Conservation (phyloP, 2,329 filamentous ascomycete genomes). For the Fusarium odoratissimum region DNA sequence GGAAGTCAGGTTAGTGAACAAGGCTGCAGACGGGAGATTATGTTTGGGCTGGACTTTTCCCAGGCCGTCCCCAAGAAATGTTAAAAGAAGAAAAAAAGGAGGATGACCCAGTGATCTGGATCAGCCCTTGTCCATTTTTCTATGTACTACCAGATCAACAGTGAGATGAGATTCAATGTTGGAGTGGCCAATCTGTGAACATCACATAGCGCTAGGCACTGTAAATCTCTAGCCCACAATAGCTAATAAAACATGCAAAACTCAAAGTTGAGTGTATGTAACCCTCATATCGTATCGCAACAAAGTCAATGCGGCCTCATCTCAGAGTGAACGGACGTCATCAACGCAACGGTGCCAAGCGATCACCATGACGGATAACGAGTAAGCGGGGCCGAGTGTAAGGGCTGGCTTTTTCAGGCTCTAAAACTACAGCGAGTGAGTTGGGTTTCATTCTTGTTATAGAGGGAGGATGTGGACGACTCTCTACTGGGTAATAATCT, state of each 20-base stretch:
- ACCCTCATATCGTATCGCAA: neutral
- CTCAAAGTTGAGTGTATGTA: slow-evolving; percentile 2
- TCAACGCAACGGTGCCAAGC: slow-evolving; percentile 22
- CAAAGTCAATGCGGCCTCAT: slow-evolving; percentile 27
- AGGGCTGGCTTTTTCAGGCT: slow-evolving; percentile 3
- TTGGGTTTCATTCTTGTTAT: neutral
- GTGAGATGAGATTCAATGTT: slow-evolving; percentile 36
- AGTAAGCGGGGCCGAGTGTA: slow-evolving; percentile 17
- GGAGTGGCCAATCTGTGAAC: slow-evolving; percentile 4
- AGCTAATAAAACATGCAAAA: neutral
- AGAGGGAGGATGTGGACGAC: slow-evolving; percentile 1
- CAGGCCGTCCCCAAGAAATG: neutral
- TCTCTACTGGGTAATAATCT: slow-evolving; percentile 18
- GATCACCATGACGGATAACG: slow-evolving; percentile 26
- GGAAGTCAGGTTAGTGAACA: slow-evolving; percentile 24
- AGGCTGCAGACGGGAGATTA: slow-evolving; percentile 44
- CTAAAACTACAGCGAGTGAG: neutral
- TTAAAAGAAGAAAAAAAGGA: neutral
- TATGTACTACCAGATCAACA: slow-evolving; percentile 35
- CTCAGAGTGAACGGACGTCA: slow-evolving; percentile 22
- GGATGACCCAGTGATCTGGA: slow-evolving; percentile 46
- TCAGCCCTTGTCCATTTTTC: slow-evolving; percentile 41
- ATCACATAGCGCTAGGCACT: neutral
- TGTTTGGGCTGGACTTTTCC: neutral
- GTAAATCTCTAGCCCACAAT: neutral